Evolutionary conservation across 345 rosid genomes (phyloP).

Genomic region (Eucalyptus pauciflora): DNA sequence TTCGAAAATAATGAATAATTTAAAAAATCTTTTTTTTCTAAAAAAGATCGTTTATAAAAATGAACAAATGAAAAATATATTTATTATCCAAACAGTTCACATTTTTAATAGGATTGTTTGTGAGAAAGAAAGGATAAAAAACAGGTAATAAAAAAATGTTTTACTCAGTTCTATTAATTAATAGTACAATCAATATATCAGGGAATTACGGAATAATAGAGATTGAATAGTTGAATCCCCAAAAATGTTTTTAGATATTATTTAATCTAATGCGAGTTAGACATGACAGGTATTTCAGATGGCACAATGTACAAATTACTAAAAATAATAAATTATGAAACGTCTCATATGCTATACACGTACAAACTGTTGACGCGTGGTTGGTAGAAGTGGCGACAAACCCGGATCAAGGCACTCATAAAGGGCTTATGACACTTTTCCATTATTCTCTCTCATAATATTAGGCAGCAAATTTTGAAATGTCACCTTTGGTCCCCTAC

Average conservation of each 20-base stretch:
- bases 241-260: not conserved
- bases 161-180: not conserved
- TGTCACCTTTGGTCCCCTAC: not conserved
- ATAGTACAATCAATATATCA: not conserved
- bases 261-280: not conserved
- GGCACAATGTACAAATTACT: not conserved
- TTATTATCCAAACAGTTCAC: not conserved
- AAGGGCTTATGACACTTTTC: not conserved
- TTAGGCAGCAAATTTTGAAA: not conserved
- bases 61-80: no score
- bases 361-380: not conserved
- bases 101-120: not conserved
- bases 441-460: not conserved
- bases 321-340: not conserved
- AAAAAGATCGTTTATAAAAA: no score
- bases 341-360: not conserved
- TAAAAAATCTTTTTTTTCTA: no score
- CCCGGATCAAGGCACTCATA: not conserved
- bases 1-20: no score
- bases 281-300: not conserved
- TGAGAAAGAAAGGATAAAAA: not conserved
- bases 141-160: not conserved
- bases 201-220: not conserved
- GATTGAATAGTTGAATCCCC: not conserved
- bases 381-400: not conserved